Conservation (phyloP, 345 rosid genomes). For the Syzygium jambos region DNA sequence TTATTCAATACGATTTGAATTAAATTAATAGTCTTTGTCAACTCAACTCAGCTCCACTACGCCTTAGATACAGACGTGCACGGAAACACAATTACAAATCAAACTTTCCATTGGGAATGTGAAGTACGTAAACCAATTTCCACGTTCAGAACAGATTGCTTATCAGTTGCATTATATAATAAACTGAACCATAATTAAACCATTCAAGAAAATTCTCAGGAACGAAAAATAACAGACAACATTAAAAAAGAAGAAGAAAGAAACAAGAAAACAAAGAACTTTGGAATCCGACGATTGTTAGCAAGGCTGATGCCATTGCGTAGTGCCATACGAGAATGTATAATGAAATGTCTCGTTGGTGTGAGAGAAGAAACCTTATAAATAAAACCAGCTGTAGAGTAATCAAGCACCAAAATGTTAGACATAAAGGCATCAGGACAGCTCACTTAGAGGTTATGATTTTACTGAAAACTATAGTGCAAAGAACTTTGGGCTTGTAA, state of each 20-base stretch:
- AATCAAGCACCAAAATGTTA: background rate
- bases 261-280: constrained; percentile 14
- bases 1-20: no score
- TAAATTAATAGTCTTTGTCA: background rate
- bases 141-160: background rate
- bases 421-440: no score
- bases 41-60: background rate
- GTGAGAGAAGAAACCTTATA: constrained; percentile 74
- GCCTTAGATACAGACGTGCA: no score
- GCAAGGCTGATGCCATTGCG: constrained; percentile 88
- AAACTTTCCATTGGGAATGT: background rate
- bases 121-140: background rate
- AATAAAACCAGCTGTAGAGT: constrained; percentile 65
- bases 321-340: constrained; percentile 89
- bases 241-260: no score
- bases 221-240: constrained; percentile 19
- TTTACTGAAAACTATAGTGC: no score
- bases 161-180: background rate
- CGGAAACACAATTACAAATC: background rate
- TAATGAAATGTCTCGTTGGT: constrained; percentile 90
- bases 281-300: constrained; percentile 86
- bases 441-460: no score
- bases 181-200: background rate
- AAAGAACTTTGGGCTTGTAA: no score
- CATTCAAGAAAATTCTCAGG: no score